These are phyloP conservation scores for Trichoderma asperelloides DNA, from an alignment of 495 filamentous ascomycete genomes.

Conservation along the genomic window DNA sequence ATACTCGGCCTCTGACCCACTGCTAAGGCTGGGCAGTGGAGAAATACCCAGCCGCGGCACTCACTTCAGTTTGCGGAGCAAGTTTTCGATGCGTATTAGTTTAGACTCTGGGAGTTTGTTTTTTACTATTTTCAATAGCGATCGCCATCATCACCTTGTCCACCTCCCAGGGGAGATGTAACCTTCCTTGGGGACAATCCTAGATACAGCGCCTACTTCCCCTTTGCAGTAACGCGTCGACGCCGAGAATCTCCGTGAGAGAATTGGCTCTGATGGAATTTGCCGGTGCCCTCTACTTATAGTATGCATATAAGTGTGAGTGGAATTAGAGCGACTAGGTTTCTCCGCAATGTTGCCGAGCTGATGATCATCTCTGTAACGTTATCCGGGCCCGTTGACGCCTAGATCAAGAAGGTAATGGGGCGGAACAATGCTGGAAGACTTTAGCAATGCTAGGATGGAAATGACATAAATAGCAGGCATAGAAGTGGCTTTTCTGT, in stretches of 20 bases:
- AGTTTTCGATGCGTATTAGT: no score
- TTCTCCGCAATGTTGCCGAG: neutral
- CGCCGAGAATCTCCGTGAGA: neutral
- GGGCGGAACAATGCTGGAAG: neutral
- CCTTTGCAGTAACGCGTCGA: neutral
- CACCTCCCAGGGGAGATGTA: neutral
- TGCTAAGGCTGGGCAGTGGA: no score
- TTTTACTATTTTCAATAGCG: neutral
- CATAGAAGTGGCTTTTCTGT: neutral
- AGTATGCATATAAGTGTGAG: neutral
- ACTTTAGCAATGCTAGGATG: neutral
- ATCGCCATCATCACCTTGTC: neutral
- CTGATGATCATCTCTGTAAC: neutral
- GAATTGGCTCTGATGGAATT: neutral
- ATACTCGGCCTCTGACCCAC: no score
- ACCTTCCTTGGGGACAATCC: neutral
- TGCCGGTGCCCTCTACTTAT: neutral
- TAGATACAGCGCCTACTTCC: neutral
- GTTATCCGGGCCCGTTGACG: neutral
- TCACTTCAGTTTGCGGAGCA: no score
- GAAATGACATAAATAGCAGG: neutral
- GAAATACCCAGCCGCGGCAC: no score
- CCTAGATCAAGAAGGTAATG: neutral
- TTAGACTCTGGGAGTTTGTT: neutral
- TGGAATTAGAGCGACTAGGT: neutral